phyloP scores from a whole-genome alignment of 1,284 basidiomycete species.

The Porphyrellus sp. region DNA sequence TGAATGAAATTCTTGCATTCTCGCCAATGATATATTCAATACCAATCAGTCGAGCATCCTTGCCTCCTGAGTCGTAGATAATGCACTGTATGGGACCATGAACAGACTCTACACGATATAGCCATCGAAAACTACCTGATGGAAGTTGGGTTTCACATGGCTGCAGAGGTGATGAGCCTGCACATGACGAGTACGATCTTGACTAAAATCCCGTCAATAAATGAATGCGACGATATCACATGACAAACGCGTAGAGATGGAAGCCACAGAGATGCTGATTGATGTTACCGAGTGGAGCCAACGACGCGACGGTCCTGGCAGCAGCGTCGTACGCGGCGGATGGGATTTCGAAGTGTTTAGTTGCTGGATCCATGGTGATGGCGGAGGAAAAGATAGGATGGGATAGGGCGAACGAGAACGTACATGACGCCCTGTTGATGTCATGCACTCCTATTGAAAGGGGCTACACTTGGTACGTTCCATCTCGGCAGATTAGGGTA shows the following conservation, averaged over 20 bases:
- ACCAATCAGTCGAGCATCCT: conserved; percentile 47
- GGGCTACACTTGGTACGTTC: not conserved
- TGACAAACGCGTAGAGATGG: conserved; percentile 37
- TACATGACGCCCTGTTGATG: not conserved
- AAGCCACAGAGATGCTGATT: conserved; percentile 51
- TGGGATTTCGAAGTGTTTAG: conserved; percentile 7
- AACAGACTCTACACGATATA: not conserved
- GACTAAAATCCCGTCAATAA: conserved; percentile 2
- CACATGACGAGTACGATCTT: conserved; percentile 38
- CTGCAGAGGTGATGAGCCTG: conserved; percentile 35
- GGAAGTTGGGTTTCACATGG: conserved; percentile 22
- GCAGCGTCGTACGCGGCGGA: conserved; percentile 29
- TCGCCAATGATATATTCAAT: conserved; percentile 53
- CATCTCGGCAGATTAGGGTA: no score
- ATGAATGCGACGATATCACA: not conserved
- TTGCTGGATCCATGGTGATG: conserved; percentile 14
- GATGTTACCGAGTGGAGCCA: conserved; percentile 44
- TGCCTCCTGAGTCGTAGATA: conserved; percentile 46
- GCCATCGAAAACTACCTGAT: conserved; percentile 14
- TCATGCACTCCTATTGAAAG: conserved; percentile 17
- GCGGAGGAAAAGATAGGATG: not conserved
- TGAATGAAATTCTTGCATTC: conserved; percentile 23
- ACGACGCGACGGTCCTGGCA: conserved; percentile 43
- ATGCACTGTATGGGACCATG: conserved; percentile 31
- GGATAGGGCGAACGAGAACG: not conserved